Conservation (phyloP, 164 flowering plant genomes). For the Umbellularia californica region DNA sequence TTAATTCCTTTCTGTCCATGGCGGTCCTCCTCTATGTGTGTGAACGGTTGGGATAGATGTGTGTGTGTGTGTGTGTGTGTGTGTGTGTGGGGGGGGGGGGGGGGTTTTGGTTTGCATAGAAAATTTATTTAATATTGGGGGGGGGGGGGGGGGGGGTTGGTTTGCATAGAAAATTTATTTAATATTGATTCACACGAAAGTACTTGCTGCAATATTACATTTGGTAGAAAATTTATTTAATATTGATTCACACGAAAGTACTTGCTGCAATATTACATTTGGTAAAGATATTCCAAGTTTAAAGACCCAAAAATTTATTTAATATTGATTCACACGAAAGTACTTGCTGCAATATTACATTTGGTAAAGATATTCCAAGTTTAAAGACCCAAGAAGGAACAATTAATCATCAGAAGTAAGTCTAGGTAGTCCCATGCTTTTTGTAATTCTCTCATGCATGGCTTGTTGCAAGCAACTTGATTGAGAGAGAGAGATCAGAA, state of each 20-base stretch:
- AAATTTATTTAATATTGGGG: too few relatives aligned
- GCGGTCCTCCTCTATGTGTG: too few relatives aligned
- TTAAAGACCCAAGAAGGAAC: background rate
- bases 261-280: conserved; percentile 12
- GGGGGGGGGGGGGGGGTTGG: too few relatives aligned
- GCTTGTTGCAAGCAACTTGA: conserved; percentile 7
- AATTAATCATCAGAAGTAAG: background rate
- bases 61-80: too few relatives aligned
- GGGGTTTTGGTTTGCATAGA: too few relatives aligned
- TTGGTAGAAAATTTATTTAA: too few relatives aligned
- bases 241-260: background rate
- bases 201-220: too few relatives aligned
- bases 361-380: conserved; percentile 17
- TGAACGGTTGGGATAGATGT: too few relatives aligned
- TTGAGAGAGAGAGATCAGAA: background rate
- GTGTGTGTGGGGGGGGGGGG: too few relatives aligned
- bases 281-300: conserved; percentile 17
- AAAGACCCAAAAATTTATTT: background rate
- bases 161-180: too few relatives aligned
- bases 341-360: conserved; percentile 11
- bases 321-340: background rate
- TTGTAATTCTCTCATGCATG: background rate
- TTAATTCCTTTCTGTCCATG: too few relatives aligned
- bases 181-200: too few relatives aligned
- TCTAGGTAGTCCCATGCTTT: background rate